A percentile compares a stretch with the other conserved stretches of the same genome.
phyloP scores from a whole-genome alignment of 495 filamentous ascomycete species.

The Daldinia childiae region DNA sequence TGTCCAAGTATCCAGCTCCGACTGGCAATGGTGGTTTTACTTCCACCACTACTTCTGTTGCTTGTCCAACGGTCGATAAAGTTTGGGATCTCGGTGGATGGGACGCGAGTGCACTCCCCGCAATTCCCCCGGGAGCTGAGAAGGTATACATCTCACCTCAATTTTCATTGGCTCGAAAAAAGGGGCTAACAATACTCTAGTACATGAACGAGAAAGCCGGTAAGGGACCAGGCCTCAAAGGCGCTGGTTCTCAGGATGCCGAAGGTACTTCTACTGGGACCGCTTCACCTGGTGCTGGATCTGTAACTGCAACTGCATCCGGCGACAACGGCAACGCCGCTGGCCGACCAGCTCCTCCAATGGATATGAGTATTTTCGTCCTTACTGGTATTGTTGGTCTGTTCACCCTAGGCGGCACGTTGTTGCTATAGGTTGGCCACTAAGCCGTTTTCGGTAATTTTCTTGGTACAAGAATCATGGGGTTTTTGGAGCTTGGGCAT shows the following conservation, averaged over 20 bases:
- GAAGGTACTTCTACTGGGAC: slow-evolving; percentile 67
- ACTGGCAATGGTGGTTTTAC: slow-evolving; percentile 81
- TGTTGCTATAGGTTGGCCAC: slow-evolving; percentile 61
- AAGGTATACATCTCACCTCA: slow-evolving; percentile 39
- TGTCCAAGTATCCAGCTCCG: slow-evolving; percentile 70
- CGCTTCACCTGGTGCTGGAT: slow-evolving; percentile 70
- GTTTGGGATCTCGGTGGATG: slow-evolving; percentile 74
- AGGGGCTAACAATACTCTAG: slow-evolving; percentile 50
- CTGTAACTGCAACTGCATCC: slow-evolving; percentile 55
- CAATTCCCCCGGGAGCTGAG: slow-evolving; percentile 72
- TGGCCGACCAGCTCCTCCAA: slow-evolving; percentile 52
- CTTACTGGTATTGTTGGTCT: slow-evolving; percentile 63
- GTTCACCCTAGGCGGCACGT: slow-evolving; percentile 71
- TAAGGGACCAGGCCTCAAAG: slow-evolving; percentile 73
- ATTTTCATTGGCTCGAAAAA: not conserved
- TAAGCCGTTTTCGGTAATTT: not conserved
- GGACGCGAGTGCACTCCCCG: slow-evolving; percentile 69
- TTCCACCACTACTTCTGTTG: slow-evolving; percentile 66
- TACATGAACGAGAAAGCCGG: slow-evolving; percentile 81
- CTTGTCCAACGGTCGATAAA: slow-evolving; percentile 73
- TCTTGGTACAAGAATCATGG: not conserved
- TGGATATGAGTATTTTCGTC: slow-evolving; percentile 64
- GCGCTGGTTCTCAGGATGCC: slow-evolving; percentile 75
- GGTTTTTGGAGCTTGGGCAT: slow-evolving; percentile 7
- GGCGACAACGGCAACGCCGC: slow-evolving; percentile 50